Evolutionary conservation across 371 early-diverging fungal species (phyloP), one percentile per base, ranked within the genome.

Genomic region (Lichtheimia ramosa): DNA sequence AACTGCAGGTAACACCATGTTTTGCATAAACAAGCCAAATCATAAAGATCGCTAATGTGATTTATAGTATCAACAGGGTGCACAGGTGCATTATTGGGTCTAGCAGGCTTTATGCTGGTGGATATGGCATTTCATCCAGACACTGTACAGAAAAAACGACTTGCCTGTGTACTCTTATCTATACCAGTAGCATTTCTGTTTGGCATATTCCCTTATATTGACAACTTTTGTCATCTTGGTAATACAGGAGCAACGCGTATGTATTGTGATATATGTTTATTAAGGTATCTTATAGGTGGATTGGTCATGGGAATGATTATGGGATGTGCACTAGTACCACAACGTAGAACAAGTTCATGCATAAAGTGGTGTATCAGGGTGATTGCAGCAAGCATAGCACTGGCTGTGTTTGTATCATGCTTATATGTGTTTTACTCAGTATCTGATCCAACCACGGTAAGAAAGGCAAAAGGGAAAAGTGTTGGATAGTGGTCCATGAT

Each of bases 51-150:
- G 92, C 93, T 0, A 71, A 81, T 66, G 64, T 93, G 40, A 93
- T 93, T 74, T 89, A 91, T 74, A 75, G 81, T 81, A 1, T 84
- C 84, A 0, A 85, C 89, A 51, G 94, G 92, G 0, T 83, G 85
- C 28, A 89, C 90, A 16, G 92, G 91, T 5, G 74, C 90, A 2
- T 63, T 92, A 5, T 88, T 88, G 69, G 94, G 78, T 15, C 54
- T 92, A 24, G 69, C 90, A 42, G 90, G 87, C 5, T 83, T 83
- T 57, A 67, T 89, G 8, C 58, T 90, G 0, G 64, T 92, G 43
- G 90, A 92, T 56, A 73, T 89, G 5, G 16, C 91, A 25, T 81
- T 81, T 51, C 82, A 90, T 72, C 92, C 92, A 90, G 66, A 68
- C 87, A 1, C 52, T 81, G 16, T 71, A 25, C 61, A 21, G 39